phyloP scores from a whole-genome alignment of 1,284 basidiomycete genomes.

The Coriolopsis trogii region DNA sequence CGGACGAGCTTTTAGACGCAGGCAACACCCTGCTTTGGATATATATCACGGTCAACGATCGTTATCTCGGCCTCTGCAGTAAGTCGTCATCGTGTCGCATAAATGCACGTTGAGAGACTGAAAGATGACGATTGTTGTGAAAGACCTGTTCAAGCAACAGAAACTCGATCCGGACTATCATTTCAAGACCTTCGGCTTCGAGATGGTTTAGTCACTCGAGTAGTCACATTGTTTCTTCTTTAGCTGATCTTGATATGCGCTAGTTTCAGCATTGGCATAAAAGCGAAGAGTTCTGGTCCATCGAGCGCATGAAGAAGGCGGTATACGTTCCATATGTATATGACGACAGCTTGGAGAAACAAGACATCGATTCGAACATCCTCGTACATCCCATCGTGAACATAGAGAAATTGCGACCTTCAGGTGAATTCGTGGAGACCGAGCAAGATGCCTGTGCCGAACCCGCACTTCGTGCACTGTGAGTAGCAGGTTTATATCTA shows the following conservation, averaged over 20 bases:
- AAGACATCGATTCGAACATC: not conserved
- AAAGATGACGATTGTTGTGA: not conserved
- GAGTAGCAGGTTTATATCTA: not conserved
- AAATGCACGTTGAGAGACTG: not conserved
- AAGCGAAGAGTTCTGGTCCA: not conserved
- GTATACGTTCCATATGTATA: not conserved
- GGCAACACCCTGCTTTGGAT: not conserved
- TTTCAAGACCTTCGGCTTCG: conserved; percentile 25
- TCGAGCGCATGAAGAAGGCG: not conserved
- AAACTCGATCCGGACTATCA: conserved; percentile 25
- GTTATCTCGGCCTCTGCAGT: not conserved
- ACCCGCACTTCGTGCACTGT: not conserved
- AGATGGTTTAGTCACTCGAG: conserved; percentile 16
- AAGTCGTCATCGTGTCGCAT: not conserved
- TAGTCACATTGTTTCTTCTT: not conserved
- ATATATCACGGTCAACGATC: not conserved
- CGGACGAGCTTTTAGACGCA: not conserved
- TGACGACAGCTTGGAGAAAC: not conserved
- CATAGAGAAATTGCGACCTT: not conserved
- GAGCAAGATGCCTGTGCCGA: not conserved
- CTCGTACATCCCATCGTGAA: conserved; percentile 1
- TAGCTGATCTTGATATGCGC: not conserved
- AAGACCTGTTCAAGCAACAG: conserved; percentile 28
- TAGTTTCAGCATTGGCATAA: not conserved
- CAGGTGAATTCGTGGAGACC: not conserved